Percentiles rank a stretch among this genome's conserved stretches.
Evolutionary conservation across 2,329 filamentous ascomycete species (phyloP).

Genomic region (Chaetomiaceae sp.): DNA sequence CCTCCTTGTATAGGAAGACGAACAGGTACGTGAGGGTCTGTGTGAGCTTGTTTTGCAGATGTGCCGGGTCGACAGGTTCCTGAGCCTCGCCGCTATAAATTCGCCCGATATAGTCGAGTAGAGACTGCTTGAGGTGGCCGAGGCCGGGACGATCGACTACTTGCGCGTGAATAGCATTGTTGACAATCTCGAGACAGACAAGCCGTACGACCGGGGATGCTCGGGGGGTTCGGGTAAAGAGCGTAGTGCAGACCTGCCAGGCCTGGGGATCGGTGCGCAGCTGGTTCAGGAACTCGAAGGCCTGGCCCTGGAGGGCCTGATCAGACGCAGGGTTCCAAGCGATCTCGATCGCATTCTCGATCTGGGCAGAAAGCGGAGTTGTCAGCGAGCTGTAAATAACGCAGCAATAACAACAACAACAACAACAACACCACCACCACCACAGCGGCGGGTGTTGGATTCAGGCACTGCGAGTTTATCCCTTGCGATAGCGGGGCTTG

Average conservation of each 20-base stretch:
- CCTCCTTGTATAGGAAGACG: constrained; percentile 75
- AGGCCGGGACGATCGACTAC: constrained; percentile 70
- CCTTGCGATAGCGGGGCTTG: constrained; percentile 20
- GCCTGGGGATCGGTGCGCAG: constrained; percentile 76
- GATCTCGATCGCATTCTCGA: constrained; percentile 94
- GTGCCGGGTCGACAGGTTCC: constrained; percentile 61
- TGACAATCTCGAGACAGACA: constrained; percentile 87
- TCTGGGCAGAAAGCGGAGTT: constrained; percentile 44
- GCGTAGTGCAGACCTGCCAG: constrained; percentile 82
- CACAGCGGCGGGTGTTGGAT: background rate
- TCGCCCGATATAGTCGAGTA: constrained; percentile 75
- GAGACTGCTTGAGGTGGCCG: constrained; percentile 69
- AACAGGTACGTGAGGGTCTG: constrained; percentile 96
- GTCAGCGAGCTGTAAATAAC: background rate
- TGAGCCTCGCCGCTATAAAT: constrained; percentile 62
- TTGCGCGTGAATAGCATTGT: constrained; percentile 80
- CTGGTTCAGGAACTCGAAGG: constrained; percentile 74
- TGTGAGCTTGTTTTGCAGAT: constrained; percentile 93
- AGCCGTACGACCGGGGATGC: constrained; percentile 81
- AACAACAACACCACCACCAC: background rate
- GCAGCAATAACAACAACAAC: background rate
- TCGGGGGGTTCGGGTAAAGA: constrained; percentile 76
- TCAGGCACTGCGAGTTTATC: background rate
- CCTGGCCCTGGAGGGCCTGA: constrained; percentile 71
- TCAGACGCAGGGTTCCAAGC: constrained; percentile 79